These are phyloP conservation scores for Ricinus communis DNA, from an alignment of 345 rosid genomes.

Conservation along the genomic window DNA sequence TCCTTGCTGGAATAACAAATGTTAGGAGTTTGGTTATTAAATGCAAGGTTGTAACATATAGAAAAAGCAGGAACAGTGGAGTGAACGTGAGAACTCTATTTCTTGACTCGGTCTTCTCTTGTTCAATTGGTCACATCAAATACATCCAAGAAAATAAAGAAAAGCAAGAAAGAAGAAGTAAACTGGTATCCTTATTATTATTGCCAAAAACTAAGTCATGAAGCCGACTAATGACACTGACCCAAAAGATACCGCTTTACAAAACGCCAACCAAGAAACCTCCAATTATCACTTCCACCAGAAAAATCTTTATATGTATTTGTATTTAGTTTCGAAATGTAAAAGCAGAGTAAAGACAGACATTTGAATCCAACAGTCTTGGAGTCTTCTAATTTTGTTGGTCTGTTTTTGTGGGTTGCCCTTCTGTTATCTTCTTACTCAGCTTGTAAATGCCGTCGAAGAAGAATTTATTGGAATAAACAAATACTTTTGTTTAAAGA, in stretches of 20 bases:
- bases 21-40: too few relatives aligned
- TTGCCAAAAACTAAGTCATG: conserved; percentile 1
- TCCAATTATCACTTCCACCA: conserved; percentile 4
- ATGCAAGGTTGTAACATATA: too few relatives aligned
- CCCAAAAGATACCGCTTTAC: conserved; percentile 20
- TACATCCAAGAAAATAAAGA: neutral
- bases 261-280: conserved; percentile 24
- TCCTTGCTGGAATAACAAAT: neutral
- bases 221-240: conserved; percentile 21
- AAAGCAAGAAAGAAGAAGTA: neutral
- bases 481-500: too few relatives aligned
- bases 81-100: neutral
- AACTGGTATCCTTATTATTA: neutral
- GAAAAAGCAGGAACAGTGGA: neutral
- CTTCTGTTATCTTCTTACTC: neutral
- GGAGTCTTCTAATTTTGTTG: neutral
- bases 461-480: conserved; percentile 1
- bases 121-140: neutral
- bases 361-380: neutral
- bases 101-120: conserved; percentile 10
- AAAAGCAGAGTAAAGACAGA: conserved; percentile 14
- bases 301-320: neutral
- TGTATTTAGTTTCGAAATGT: too few relatives aligned
- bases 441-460: conserved; percentile 18
- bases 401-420: neutral